Base-by-base conservation (phyloP, 352 stramenopile genomes). In the Pythium scleroteichum region DNA sequence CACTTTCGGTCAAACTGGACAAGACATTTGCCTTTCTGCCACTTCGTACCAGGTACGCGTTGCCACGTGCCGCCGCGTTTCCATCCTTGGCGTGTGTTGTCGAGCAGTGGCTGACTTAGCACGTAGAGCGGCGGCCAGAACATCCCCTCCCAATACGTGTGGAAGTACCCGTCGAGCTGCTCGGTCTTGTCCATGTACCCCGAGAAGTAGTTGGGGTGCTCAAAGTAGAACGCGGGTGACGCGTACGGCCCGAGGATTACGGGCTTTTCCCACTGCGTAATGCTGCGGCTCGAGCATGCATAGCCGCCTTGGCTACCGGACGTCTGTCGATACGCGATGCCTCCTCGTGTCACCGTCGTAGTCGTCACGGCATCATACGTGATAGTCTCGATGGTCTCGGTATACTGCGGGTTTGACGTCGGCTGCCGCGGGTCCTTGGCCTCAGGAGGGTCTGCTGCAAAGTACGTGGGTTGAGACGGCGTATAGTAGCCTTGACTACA, bases 191-290 rank as follows among this genome's bases (percentile, higher is more conserved):
- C 86, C 96, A 99, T 99, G 70, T 98, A 98, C 14, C 77, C 83
- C 14, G 92, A 98, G 55, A 96, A 98, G 56, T 98, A 99, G 73
- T 99, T 99, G 3, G 96, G 92, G 64, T 98, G 92, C 51, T 98
- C 71, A 29, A 95, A 93, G 52, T 98, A 85, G 42, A 73, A 88
- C n/a, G 77, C 73, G 0, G 88, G 47, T 9, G 81, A 92, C 4
- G 71, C 79, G 41, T 78, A 71, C 13, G 71, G 63, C 4, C 69
- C 82, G 33, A 69, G 66, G 3, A 68, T 86, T 33, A 39, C 46
- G 4, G 82, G 82, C 61, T 98, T 98, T 62, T 99, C 97, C 90
- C 90, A 99, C 59, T 96, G 33, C 10, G 94, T 98, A n/a, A 97
- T 72, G 60, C 90, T 92, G 35, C 96, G 86, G 17, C 97, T 90